A percentile compares a stretch with the other conserved stretches of the same genome.
These are phyloP conservation scores for Deakozyma indianensis DNA, from an alignment of 805 yeast genomes.

Conservation along the genomic window DNA sequence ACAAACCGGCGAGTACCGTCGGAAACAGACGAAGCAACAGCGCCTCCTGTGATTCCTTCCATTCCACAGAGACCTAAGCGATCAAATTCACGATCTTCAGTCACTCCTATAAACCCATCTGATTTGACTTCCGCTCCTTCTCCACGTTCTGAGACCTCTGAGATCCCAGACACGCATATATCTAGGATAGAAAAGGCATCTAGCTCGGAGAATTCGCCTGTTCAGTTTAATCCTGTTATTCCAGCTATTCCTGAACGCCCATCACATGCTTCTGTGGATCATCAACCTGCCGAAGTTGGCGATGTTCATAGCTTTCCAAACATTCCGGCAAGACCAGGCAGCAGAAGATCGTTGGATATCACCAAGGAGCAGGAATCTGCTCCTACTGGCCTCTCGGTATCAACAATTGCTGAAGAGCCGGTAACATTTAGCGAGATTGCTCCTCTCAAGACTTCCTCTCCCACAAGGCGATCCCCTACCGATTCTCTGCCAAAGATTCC, in stretches of 20 bases:
- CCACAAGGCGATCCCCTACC: neutral
- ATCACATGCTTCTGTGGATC: too few relatives aligned
- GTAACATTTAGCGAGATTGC: too few relatives aligned
- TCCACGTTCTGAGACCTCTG: too few relatives aligned
- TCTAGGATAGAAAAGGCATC: too few relatives aligned
- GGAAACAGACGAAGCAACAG: neutral
- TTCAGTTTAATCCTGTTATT: neutral
- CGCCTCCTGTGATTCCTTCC: neutral
- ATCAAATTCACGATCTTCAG: neutral
- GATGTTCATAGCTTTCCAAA: too few relatives aligned
- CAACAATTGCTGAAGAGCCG: too few relatives aligned
- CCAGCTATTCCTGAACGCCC: too few relatives aligned
- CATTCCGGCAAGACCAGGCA: too few relatives aligned
- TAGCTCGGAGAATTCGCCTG: neutral
- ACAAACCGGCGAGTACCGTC: neutral
- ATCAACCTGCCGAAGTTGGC: too few relatives aligned
- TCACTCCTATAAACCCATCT: neutral
- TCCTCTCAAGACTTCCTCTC: neutral
- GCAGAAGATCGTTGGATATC: too few relatives aligned
- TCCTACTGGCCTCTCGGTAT: too few relatives aligned
- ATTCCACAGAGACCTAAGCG: conserved; percentile 1
- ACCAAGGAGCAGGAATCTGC: too few relatives aligned
- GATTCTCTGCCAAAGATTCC: neutral
- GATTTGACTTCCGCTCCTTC: neutral
- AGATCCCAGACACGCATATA: neutral